Percentiles rank a stretch among this genome's conserved stretches.
Conservation (phyloP, 352 stramenopile genomes). For the Globisporangium ultimum region DNA sequence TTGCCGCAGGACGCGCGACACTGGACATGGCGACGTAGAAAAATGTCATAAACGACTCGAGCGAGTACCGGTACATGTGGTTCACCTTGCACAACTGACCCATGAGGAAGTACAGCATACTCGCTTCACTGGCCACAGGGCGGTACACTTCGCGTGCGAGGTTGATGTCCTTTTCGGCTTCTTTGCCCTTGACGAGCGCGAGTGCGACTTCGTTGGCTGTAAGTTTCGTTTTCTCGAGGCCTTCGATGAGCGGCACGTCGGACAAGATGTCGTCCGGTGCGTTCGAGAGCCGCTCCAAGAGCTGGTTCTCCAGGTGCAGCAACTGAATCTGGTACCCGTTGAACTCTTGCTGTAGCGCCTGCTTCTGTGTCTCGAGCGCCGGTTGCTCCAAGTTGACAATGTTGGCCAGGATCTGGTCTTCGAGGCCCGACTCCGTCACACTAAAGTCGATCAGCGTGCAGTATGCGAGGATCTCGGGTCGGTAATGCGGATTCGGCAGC, state of each 20-base stretch:
- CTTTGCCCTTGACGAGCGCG: constrained; percentile 80
- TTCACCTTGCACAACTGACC: constrained; percentile 86
- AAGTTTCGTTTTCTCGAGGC: constrained; percentile 88
- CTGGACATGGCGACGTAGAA: constrained; percentile 82
- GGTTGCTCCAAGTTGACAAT: constrained; percentile 91
- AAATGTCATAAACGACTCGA: constrained; percentile 89
- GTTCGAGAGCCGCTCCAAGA: constrained; percentile 89
- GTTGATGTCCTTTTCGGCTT: constrained; percentile 90
- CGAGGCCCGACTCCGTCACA: constrained; percentile 87
- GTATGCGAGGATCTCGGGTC: constrained; percentile 89
- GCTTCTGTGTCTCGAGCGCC: constrained; percentile 85
- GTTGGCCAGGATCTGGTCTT: constrained; percentile 87
- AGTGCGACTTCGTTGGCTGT: constrained; percentile 86
- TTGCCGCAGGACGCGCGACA: constrained; percentile 25
- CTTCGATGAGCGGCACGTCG: constrained; percentile 91
- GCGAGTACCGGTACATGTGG: constrained; percentile 94
- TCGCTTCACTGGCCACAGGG: constrained; percentile 83
- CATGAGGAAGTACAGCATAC: constrained; percentile 93
- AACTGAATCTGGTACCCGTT: constrained; percentile 93
- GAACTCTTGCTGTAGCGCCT: constrained; percentile 86
- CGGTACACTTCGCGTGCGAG: constrained; percentile 89
- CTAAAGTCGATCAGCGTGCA: constrained; percentile 95
- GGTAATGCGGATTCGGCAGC: constrained; percentile 91
- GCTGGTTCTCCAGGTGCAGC: constrained; percentile 83
- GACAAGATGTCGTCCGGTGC: constrained; percentile 90